Evolutionary conservation across 139 green algal species (phyloP).

Genomic region (Nannochloris sp.): DNA sequence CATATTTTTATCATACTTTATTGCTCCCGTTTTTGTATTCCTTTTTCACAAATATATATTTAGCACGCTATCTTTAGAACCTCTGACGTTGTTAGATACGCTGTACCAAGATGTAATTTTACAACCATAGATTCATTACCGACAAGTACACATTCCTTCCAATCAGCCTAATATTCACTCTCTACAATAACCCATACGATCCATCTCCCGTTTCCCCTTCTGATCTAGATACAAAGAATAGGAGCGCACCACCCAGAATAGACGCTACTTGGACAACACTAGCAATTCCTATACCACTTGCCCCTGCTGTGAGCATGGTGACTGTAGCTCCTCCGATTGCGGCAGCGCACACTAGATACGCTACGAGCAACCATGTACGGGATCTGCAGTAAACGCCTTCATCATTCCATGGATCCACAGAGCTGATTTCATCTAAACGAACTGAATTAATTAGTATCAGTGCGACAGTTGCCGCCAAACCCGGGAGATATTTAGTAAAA

Average conservation of each 20-base stretch:
- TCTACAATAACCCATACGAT: too few relatives aligned
- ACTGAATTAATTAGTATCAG: slow-evolving; percentile 89
- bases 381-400: slow-evolving; percentile 37
- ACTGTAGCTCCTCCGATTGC: slow-evolving; percentile 46
- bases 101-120: too few relatives aligned
- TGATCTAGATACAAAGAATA: slow-evolving; percentile 69
- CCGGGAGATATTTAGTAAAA: slow-evolving; percentile 71
- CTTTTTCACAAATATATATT: too few relatives aligned
- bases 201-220: slow-evolving; percentile 37
- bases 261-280: slow-evolving; percentile 38
- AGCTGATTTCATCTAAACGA: slow-evolving; percentile 19
- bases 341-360: slow-evolving; percentile 75
- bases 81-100: too few relatives aligned
- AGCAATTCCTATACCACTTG: slow-evolving; percentile 39
- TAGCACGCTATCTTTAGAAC: too few relatives aligned
- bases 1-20: too few relatives aligned
- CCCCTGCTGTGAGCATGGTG: slow-evolving; percentile 60
- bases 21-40: too few relatives aligned
- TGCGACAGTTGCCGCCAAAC: slow-evolving; percentile 74
- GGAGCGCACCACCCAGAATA: slow-evolving; percentile 58
- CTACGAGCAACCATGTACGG: slow-evolving; percentile 80
- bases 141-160: too few relatives aligned
- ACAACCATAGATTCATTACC: too few relatives aligned
- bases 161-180: too few relatives aligned
- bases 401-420: slow-evolving; percentile 17